These are phyloP conservation scores for Vanrija sp. DNA, from an alignment of 1,284 basidiomycete species.

Conservation along the genomic window DNA sequence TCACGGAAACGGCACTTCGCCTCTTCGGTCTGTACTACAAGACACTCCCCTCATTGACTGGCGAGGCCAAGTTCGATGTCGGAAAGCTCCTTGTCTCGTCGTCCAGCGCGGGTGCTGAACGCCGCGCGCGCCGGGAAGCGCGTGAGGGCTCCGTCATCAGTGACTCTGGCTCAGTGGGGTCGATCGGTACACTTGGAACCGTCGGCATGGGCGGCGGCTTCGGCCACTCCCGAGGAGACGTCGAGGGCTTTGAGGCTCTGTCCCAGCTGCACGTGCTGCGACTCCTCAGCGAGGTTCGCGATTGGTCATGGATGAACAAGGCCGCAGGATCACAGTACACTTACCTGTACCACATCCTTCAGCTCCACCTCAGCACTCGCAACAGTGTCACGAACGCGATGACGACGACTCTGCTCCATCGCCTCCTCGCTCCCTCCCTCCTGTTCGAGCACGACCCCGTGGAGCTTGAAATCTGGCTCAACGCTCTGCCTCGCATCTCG, in stretches of 20 bases:
- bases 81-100: constrained; percentile 68
- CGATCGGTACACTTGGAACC: constrained; percentile 43
- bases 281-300: constrained; percentile 65
- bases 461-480: constrained; percentile 74
- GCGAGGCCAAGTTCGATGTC: constrained; percentile 78
- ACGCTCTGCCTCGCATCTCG: constrained; percentile 51
- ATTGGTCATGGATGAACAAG: constrained; percentile 73
- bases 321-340: constrained; percentile 52
- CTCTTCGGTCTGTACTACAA: constrained; percentile 79
- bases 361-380: constrained; percentile 57
- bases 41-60: constrained; percentile 66
- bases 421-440: constrained; percentile 64
- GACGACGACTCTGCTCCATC: constrained; percentile 59
- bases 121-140: constrained; percentile 37
- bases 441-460: constrained; percentile 75
- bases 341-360: constrained; percentile 64
- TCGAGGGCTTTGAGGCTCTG: constrained; percentile 58
- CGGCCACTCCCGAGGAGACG: constrained; percentile 46
- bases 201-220: constrained; percentile 51
- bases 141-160: constrained; percentile 44
- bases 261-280: constrained; percentile 75
- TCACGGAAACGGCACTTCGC: constrained; percentile 73
- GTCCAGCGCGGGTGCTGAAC: constrained; percentile 46
- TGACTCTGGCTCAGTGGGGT: constrained; percentile 44
- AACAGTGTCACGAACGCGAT: constrained; percentile 57